These are phyloP conservation scores for Penicillium malachiteum DNA, from an alignment of 495 filamentous ascomycete species.

Conservation along the genomic window DNA sequence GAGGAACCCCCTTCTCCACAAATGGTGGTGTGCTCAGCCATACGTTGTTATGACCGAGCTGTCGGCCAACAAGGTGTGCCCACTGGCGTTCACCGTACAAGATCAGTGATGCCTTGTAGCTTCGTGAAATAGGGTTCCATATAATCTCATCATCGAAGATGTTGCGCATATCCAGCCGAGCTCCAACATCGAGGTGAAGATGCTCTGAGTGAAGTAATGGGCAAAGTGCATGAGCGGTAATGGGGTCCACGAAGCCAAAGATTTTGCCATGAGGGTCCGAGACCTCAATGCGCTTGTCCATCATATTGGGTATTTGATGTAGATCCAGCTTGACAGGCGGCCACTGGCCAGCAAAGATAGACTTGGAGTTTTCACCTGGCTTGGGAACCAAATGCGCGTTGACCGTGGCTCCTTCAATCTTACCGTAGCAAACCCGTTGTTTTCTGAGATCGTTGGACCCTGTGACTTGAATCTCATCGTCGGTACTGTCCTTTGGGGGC, in stretches of 20 bases:
- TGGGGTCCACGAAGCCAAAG: slow-evolving; percentile 73
- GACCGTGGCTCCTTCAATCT: slow-evolving; percentile 66
- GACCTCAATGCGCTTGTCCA: slow-evolving; percentile 59
- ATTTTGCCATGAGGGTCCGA: slow-evolving; percentile 65
- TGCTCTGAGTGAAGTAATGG: slow-evolving; percentile 65
- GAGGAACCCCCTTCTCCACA: slow-evolving; percentile 61
- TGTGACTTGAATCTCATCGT: slow-evolving; percentile 46
- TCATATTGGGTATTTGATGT: slow-evolving; percentile 53
- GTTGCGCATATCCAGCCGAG: slow-evolving; percentile 61
- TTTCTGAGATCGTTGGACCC: slow-evolving; percentile 42
- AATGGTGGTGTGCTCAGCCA: slow-evolving; percentile 62
- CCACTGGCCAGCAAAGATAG: slow-evolving; percentile 55
- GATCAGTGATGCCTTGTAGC: slow-evolving; percentile 63
- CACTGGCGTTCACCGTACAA: slow-evolving; percentile 76
- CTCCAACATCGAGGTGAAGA: slow-evolving; percentile 61
- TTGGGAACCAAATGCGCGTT: slow-evolving; percentile 68
- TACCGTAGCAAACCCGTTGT: slow-evolving; percentile 83
- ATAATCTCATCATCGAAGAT: slow-evolving; percentile 55
- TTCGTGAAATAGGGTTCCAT: slow-evolving; percentile 50
- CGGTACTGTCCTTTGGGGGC: slow-evolving; percentile 26
- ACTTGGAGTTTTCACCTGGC: slow-evolving; percentile 46
- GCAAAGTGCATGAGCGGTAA: slow-evolving; percentile 64
- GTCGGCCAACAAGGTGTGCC: slow-evolving; percentile 60
- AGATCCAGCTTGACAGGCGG: slow-evolving; percentile 71
- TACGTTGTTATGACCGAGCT: slow-evolving; percentile 61